Conservation (phyloP, 768 basidiomycete genomes). For the Termitomyces sp. region DNA sequence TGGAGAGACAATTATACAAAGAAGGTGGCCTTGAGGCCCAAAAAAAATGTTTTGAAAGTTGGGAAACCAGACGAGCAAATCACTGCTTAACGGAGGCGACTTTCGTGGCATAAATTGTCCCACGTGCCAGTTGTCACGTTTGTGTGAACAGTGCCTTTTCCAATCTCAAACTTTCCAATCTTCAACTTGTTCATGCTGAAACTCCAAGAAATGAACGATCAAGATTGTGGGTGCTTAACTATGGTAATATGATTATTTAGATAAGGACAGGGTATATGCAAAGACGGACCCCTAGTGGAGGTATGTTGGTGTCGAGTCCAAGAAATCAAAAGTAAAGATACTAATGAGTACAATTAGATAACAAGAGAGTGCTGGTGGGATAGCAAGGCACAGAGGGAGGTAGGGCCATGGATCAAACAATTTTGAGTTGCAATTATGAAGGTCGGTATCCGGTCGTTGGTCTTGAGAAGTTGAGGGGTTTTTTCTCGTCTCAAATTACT, state of each 20-base stretch:
- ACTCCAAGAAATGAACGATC: slow-evolving; percentile 3
- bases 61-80: background rate
- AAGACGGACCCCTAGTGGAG: slow-evolving; percentile 10
- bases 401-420: background rate
- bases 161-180: too few species aligned
- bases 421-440: background rate
- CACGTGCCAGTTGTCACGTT: slow-evolving; percentile 18
- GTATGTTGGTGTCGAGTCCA: background rate
- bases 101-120: slow-evolving; percentile 20
- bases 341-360: slow-evolving; percentile 4
- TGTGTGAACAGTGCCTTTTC: background rate
- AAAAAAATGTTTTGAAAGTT: slow-evolving; percentile 3
- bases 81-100: background rate
- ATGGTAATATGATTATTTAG: background rate
- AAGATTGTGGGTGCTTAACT: background rate
- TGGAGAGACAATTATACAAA: slow-evolving; percentile 23
- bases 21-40: slow-evolving; percentile 18
- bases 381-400: background rate
- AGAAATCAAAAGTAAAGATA: background rate
- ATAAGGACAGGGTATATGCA: slow-evolving; percentile 5
- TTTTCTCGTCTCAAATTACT: slow-evolving; percentile 30
- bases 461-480: background rate
- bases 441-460: background rate
- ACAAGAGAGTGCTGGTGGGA: background rate
- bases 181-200: background rate